phyloP scores from a whole-genome alignment of 2,329 filamentous ascomycete genomes.

The Didymella glomerata region DNA sequence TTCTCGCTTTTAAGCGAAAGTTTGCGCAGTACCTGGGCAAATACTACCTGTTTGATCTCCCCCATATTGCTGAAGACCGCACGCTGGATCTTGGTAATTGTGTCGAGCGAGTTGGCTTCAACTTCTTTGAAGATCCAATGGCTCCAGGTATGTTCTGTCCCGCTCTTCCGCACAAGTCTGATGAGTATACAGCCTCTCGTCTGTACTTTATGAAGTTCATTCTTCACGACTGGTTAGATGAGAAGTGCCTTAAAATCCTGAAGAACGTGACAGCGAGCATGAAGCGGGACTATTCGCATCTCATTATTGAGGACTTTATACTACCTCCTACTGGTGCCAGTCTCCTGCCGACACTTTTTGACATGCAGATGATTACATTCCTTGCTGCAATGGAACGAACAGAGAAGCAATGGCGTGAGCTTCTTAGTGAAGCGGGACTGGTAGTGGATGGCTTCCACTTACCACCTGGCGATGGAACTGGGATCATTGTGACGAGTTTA shows the following conservation, averaged over 20 bases:
- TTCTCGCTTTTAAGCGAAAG: conserved; percentile 13
- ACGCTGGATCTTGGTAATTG: conserved; percentile 10
- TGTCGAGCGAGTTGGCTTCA: conserved; percentile 22
- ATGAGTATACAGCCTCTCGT: conserved; percentile 1
- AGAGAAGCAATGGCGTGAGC: conserved; percentile 10
- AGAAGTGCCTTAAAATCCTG: conserved; percentile 18
- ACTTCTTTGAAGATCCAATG: conserved; percentile 36
- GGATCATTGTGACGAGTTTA: neutral
- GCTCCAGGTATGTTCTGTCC: neutral
- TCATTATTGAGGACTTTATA: conserved; percentile 22
- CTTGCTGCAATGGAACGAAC: conserved; percentile 13
- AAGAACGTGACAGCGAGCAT: conserved; percentile 19
- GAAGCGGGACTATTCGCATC: conserved; percentile 19
- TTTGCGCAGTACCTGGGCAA: neutral
- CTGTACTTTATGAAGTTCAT: conserved; percentile 23
- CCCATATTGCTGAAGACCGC: neutral
- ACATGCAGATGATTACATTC: conserved; percentile 19
- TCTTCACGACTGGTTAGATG: conserved; percentile 18
- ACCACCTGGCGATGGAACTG: neutral
- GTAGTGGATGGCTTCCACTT: neutral
- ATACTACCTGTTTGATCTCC: conserved; percentile 4
- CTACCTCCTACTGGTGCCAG: conserved; percentile 7
- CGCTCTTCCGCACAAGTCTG: neutral
- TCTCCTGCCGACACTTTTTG: conserved; percentile 11
- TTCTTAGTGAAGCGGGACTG: conserved; percentile 7